These are phyloP conservation scores for Peribolospora baueri DNA, from an alignment of 768 basidiomycete genomes.

Conservation along the genomic window DNA sequence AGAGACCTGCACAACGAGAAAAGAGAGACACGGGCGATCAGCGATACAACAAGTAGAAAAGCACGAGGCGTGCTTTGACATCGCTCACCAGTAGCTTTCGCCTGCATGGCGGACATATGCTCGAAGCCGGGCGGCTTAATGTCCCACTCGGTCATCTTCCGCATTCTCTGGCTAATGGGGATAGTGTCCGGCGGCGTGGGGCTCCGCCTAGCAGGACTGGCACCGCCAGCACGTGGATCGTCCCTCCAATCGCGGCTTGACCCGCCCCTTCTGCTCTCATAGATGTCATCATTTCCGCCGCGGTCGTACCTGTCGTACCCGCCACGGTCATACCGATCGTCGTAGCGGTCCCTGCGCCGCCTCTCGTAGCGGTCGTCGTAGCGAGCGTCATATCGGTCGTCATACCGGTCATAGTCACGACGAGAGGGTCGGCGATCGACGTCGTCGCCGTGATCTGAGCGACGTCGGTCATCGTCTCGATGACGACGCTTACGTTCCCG, in stretches of 20 bases:
- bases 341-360: background rate
- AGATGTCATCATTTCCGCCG: background rate
- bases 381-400: slow-evolving; percentile 6
- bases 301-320: slow-evolving; percentile 19
- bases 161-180: slow-evolving; percentile 59
- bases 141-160: slow-evolving; percentile 88
- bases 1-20: too few relatives aligned
- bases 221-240: slow-evolving; percentile 18
- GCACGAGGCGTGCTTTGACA: background rate
- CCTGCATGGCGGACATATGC: slow-evolving; percentile 78
- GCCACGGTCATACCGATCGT: slow-evolving; percentile 10
- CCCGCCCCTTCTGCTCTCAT: background rate
- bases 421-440: background rate
- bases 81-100: slow-evolving; percentile 76
- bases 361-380: slow-evolving; percentile 8
- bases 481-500: slow-evolving; percentile 6
- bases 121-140: slow-evolving; percentile 88
- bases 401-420: slow-evolving; percentile 5
- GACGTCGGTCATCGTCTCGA: background rate
- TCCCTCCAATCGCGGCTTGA: background rate
- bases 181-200: slow-evolving; percentile 71
- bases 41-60: background rate
- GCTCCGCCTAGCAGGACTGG: slow-evolving; percentile 53
- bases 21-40: background rate
- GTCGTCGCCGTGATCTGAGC: background rate